A percentile compares a stretch with the other conserved stretches of the same genome.
phyloP scores from a whole-genome alignment of 495 filamentous ascomycete species.

The Trichoderma orchidacearum region DNA sequence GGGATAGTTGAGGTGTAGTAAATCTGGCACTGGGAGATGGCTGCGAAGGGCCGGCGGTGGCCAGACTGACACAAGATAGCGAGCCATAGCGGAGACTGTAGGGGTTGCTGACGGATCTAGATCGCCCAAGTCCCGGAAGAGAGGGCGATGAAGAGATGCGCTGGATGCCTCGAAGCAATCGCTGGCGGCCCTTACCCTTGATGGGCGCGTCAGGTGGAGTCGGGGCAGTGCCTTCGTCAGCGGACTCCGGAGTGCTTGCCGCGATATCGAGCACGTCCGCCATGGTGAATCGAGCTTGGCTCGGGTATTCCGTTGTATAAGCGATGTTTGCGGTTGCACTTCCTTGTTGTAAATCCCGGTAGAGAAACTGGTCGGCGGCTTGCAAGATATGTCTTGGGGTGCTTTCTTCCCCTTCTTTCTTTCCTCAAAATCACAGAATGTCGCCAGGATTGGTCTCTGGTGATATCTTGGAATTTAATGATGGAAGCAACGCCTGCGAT shows the following conservation, averaged over 20 bases:
- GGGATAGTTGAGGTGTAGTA: neutral
- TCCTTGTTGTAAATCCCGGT: too few relatives aligned
- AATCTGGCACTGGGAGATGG: slow-evolving; percentile 28
- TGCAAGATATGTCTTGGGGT: neutral
- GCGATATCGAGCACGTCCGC: neutral
- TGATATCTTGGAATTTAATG: too few relatives aligned
- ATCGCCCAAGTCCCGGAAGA: slow-evolving; percentile 48
- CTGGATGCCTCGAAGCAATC: slow-evolving; percentile 65
- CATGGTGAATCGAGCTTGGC: neutral
- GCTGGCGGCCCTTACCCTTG: slow-evolving; percentile 61
- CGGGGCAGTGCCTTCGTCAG: neutral
- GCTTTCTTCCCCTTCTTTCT: too few relatives aligned
- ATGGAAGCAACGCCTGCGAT: neutral
- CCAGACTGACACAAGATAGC: slow-evolving; percentile 76
- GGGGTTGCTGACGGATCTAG: slow-evolving; percentile 52
- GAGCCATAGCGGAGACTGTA: slow-evolving; percentile 32
- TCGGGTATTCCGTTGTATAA: neutral
- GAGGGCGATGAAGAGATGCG: slow-evolving; percentile 82
- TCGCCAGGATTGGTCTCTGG: too few relatives aligned
- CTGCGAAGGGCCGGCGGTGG: slow-evolving; percentile 25
- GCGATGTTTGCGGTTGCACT: neutral
- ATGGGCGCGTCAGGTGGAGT: slow-evolving; percentile 28
- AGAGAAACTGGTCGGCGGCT: too few relatives aligned
- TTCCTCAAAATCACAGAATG: too few relatives aligned
- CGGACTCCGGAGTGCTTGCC: neutral